A percentile compares a stretch with the other conserved stretches of the same genome.
phyloP scores from a whole-genome alignment of 805 yeast species.

The Ogataea kodamae region DNA sequence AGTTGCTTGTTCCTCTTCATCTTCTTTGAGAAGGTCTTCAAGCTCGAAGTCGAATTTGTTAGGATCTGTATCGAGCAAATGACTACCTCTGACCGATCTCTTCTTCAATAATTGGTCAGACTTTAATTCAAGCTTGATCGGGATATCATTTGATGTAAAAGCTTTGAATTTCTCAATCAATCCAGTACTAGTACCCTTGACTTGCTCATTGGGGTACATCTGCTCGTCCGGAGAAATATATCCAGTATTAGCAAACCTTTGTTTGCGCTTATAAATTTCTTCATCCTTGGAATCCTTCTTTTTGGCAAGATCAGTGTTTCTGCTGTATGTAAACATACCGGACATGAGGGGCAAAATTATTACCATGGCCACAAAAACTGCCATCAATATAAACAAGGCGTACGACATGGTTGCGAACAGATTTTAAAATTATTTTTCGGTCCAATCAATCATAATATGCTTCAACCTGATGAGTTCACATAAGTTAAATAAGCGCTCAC shows the following conservation, averaged over 20 bases:
- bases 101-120: slow-evolving; percentile 19
- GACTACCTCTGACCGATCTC: slow-evolving; percentile 11
- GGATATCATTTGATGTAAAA: slow-evolving; percentile 29
- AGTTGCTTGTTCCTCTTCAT: too few species aligned
- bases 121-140: slow-evolving; percentile 27
- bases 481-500: not conserved
- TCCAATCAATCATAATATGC: slow-evolving; percentile 1
- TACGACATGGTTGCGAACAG: slow-evolving; percentile 11
- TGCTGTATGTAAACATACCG: slow-evolving; percentile 27
- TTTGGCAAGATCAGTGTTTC: slow-evolving; percentile 26
- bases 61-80: slow-evolving; percentile 33
- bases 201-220: slow-evolving; percentile 6
- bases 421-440: not conserved
- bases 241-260: slow-evolving; percentile 11
- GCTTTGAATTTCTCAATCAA: slow-evolving; percentile 25
- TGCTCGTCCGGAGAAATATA: slow-evolving; percentile 34
- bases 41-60: slow-evolving; percentile 45
- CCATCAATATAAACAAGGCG: slow-evolving; percentile 19
- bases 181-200: slow-evolving; percentile 21
- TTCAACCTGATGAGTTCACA: slow-evolving; percentile 1
- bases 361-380: slow-evolving; percentile 22
- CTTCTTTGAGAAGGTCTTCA: slow-evolving; percentile 42
- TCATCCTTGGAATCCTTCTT: slow-evolving; percentile 13
- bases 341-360: slow-evolving; percentile 27
- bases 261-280: not conserved